phyloP scores from a whole-genome alignment of 2,329 filamentous ascomycete species.

The Microsporum ferrugineum region DNA sequence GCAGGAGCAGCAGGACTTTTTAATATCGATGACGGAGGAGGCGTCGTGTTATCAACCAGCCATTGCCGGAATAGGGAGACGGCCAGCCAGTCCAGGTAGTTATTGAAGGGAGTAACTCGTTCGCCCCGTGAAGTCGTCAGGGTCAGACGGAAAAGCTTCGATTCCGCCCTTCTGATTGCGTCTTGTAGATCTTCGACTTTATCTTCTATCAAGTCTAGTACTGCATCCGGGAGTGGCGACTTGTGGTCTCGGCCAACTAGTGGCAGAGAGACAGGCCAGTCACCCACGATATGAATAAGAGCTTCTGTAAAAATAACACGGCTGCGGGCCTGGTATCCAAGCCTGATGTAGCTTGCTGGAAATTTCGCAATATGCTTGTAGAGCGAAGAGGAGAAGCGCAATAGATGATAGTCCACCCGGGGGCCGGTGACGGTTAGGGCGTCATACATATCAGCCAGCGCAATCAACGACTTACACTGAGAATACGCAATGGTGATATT shows the following conservation, averaged over 20 bases:
- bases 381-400: constrained; percentile 79
- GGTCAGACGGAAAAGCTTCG: constrained; percentile 67
- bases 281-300: constrained; percentile 83
- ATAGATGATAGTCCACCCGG: constrained; percentile 81
- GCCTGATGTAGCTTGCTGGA: constrained; percentile 78
- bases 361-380: constrained; percentile 98
- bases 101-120: constrained; percentile 64
- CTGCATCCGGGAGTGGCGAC: constrained; percentile 54
- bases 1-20: constrained; percentile 16
- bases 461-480: constrained; percentile 81
- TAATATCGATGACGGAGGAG: constrained; percentile 46
- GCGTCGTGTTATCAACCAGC: constrained; percentile 80
- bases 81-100: constrained; percentile 81
- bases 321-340: constrained; percentile 75
- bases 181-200: constrained; percentile 89
- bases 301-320: constrained; percentile 79
- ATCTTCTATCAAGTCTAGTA: constrained; percentile 84
- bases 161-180: constrained; percentile 65
- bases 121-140: constrained; percentile 71
- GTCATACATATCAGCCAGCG: constrained; percentile 89
- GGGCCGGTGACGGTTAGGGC: constrained; percentile 77
- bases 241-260: constrained; percentile 52
- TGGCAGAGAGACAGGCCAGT: constrained; percentile 74
- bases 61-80: constrained; percentile 83
- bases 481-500: constrained; percentile 90